Evolutionary conservation across 805 yeast genomes (phyloP).

Genomic region (Starmera dryadoides): DNA sequence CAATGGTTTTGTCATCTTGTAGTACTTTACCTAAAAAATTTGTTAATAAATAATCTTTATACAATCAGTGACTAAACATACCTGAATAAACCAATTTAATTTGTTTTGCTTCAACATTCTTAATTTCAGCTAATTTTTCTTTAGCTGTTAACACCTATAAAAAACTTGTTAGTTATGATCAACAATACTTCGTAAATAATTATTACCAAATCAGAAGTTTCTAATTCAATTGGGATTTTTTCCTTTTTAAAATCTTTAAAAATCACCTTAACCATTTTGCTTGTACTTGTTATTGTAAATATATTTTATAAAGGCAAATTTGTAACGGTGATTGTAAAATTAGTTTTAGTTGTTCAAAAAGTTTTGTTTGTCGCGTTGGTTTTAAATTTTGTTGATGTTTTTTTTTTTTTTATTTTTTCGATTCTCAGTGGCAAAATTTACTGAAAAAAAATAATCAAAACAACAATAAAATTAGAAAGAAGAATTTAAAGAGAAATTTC

Average conservation of each 20-base stretch:
- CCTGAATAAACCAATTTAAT: constrained; percentile 90
- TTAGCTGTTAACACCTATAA: constrained; percentile 55
- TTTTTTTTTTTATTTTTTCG: neutral
- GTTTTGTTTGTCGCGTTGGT: neutral
- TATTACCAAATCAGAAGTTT: constrained; percentile 57
- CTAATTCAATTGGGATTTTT: constrained; percentile 74
- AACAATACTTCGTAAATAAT: neutral
- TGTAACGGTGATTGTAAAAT: too few relatives aligned
- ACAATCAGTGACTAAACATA: constrained; percentile 8
- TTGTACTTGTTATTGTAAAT: neutral
- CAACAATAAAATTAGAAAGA: too few relatives aligned
- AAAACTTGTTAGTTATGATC: neutral
- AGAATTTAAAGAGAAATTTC: neutral
- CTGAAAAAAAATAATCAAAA: too few relatives aligned
- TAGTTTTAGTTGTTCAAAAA: too few relatives aligned
- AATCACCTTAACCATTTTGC: constrained; percentile 59
- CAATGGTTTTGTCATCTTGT: constrained; percentile 72
- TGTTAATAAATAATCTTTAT: neutral
- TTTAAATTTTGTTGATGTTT: neutral
- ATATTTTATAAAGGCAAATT: too few relatives aligned
- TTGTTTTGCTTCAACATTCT: constrained; percentile 62
- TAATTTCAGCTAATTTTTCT: constrained; percentile 59
- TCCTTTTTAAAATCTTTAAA: constrained; percentile 93
- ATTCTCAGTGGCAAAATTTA: too few relatives aligned
- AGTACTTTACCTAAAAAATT: constrained; percentile 57